Evolutionary conservation across 768 basidiomycete species (phyloP).

Genomic region (Pulveroboletus sp.): DNA sequence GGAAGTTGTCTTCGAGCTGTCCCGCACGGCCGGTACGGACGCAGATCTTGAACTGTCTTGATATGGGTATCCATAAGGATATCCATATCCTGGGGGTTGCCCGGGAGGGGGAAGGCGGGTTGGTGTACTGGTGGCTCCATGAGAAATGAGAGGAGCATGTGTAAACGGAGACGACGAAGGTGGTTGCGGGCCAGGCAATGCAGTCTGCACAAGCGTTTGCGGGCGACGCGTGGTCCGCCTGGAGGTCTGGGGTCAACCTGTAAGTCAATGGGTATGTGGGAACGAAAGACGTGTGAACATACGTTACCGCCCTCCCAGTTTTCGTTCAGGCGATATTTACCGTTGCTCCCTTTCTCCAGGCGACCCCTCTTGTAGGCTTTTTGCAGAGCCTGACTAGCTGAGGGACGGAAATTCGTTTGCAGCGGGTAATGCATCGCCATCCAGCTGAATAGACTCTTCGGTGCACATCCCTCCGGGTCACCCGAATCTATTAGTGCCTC

Average conservation of each 20-base stretch:
- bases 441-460: slow-evolving; percentile 81
- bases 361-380: slow-evolving; percentile 82
- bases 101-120: slow-evolving; percentile 31
- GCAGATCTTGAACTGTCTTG: slow-evolving; percentile 20
- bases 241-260: slow-evolving; percentile 50
- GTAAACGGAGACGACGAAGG: slow-evolving; percentile 55
- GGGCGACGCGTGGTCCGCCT: slow-evolving; percentile 77
- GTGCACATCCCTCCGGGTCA: slow-evolving; percentile 73
- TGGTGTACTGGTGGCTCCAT: slow-evolving; percentile 32
- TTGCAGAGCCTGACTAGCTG: slow-evolving; percentile 84
- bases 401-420: slow-evolving; percentile 85
- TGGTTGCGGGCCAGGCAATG: slow-evolving; percentile 27
- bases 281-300: slow-evolving; percentile 27
- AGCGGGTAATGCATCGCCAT: slow-evolving; percentile 81
- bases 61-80: slow-evolving; percentile 38
- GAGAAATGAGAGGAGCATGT: slow-evolving; percentile 43
- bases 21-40: neutral
- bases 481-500: slow-evolving; percentile 65
- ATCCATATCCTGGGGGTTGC: slow-evolving; percentile 35
- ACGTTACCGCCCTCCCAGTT: slow-evolving; percentile 82
- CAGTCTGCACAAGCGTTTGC: slow-evolving; percentile 42
- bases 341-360: slow-evolving; percentile 67
- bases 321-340: slow-evolving; percentile 72
- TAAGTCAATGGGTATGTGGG: slow-evolving; percentile 5
- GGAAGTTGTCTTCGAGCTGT: slow-evolving; percentile 1